Evolutionary conservation across 768 basidiomycete species (phyloP).

Genomic region (Termitomyces sp.): DNA sequence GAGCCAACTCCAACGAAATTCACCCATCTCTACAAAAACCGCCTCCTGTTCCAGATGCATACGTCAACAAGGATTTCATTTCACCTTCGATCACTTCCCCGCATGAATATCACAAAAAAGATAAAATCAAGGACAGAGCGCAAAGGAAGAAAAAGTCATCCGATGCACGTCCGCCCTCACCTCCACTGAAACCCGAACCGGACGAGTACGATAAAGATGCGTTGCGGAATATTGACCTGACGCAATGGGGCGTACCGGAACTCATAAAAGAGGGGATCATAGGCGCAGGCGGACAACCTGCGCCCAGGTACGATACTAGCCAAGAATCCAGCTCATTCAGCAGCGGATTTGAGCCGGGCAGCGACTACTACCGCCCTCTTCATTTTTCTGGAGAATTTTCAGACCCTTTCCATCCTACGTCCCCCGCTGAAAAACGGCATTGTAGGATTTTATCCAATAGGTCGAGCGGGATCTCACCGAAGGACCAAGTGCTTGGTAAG

Average conservation of each 20-base stretch:
- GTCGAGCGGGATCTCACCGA: conserved; percentile 49
- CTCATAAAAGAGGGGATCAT: conserved; percentile 63
- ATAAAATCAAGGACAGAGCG: neutral
- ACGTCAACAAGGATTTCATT: conserved; percentile 10
- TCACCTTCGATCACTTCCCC: neutral
- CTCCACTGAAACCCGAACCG: conserved; percentile 23
- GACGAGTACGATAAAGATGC: neutral
- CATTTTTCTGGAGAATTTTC: conserved; percentile 29
- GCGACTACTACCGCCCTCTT: conserved; percentile 21
- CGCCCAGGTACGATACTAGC: conserved; percentile 11
- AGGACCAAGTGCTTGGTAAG: conserved; percentile 17
- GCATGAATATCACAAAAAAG: neutral
- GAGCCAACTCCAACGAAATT: conserved; percentile 23
- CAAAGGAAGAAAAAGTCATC: conserved; percentile 25
- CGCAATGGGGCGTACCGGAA: neutral
- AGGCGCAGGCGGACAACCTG: conserved; percentile 29
- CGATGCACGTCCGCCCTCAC: conserved; percentile 24
- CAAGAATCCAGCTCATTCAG: conserved; percentile 32
- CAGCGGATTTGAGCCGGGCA: conserved; percentile 35
- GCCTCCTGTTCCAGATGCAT: conserved; percentile 24
- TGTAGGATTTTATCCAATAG: conserved; percentile 15
- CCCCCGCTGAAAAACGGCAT: conserved; percentile 21
- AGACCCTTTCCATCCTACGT: conserved; percentile 35
- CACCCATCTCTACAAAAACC: conserved; percentile 34
- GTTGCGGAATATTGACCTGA: neutral